Evolutionary conservation across 2,329 filamentous ascomycete genomes (phyloP), one percentile per base, ranked within the genome.

Genomic region (Paecilomyces sp.): DNA sequence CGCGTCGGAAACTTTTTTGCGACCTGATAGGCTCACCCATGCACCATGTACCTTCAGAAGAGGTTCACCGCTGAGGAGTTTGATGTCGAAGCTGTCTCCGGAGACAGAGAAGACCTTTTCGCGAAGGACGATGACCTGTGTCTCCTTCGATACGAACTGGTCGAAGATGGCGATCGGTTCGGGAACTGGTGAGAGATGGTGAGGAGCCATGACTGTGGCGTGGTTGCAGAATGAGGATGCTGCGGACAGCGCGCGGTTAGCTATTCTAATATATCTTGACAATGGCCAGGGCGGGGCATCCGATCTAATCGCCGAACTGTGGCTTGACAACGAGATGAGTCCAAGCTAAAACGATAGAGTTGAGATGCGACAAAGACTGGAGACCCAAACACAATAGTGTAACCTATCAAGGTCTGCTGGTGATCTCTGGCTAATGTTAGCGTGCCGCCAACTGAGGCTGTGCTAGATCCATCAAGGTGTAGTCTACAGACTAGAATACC

Each of bases 31-130:
- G 11, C 80, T 79, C 64, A 85, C 66, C 61, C 80, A 67, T 59
- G 82, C 81, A 64, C 84, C 85, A 62, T 85, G 74, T 52, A 87
- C 81, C 63, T 80, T 79, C 62, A 88, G 72, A 33, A 88, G 65
- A 0, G 82, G 78, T 24, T 78, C 74, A 24, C 84, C 84, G 60
- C 79, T 80, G 53, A 79, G 73, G 4, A 82, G 79, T 58, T 80
- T 81, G 71, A 89, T 82, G 63, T 83, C 82, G 73, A 88, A 89
- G 70, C 80, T 84, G 74, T 89, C 85, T 60, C 85, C 85, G 1
- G 81, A 81, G 8, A 88, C 73, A 2, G 85, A 87, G 60, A 86
- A 70, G 18, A 87, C 77, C 65, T 85, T 85, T 67, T 89, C 85
- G 65, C 81, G 83, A 55, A 89, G 75, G 1, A 84, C 68, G 6